phyloP scores from a whole-genome alignment of 2,329 filamentous ascomycete genomes.

The Phoma sp. region DNA sequence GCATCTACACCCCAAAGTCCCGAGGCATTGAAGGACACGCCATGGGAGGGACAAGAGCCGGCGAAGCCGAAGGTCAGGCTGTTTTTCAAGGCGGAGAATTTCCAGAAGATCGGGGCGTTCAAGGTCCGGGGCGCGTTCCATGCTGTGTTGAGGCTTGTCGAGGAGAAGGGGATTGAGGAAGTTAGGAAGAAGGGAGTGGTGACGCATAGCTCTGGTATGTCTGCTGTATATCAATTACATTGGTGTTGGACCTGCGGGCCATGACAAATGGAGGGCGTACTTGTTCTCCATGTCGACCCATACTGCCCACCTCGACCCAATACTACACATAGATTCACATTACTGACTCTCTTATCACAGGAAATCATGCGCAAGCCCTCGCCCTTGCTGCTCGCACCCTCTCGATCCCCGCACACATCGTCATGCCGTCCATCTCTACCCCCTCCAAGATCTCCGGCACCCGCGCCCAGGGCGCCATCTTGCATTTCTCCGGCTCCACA shows the following conservation, averaged over 20 bases:
- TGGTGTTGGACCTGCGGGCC: too few species aligned
- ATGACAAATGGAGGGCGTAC: not conserved
- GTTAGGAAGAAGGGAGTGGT: slow-evolving; percentile 73
- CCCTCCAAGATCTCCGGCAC: slow-evolving; percentile 90
- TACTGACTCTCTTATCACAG: slow-evolving; percentile 54
- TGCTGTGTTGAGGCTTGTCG: slow-evolving; percentile 74
- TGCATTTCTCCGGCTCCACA: slow-evolving; percentile 85
- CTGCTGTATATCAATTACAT: not conserved
- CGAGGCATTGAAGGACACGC: slow-evolving; percentile 63
- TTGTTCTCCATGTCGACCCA: too few species aligned
- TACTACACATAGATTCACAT: not conserved
- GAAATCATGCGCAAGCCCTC: slow-evolving; percentile 94
- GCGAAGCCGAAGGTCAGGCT: slow-evolving; percentile 73
- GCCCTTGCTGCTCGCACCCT: slow-evolving; percentile 80
- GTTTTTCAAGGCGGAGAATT: slow-evolving; percentile 96
- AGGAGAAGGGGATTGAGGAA: slow-evolving; percentile 56
- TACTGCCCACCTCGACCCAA: not conserved
- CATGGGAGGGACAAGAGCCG: slow-evolving; percentile 64
- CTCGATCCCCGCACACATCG: slow-evolving; percentile 80
- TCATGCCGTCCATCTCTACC: slow-evolving; percentile 88
- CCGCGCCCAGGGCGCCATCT: slow-evolving; percentile 74
- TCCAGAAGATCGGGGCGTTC: slow-evolving; percentile 90
- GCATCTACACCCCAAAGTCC: slow-evolving; percentile 73
- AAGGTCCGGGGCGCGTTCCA: slow-evolving; percentile 92
- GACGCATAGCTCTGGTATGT: slow-evolving; percentile 84